Conservation (phyloP, 352 stramenopile genomes). For the Phytophthora boehmeriae region DNA sequence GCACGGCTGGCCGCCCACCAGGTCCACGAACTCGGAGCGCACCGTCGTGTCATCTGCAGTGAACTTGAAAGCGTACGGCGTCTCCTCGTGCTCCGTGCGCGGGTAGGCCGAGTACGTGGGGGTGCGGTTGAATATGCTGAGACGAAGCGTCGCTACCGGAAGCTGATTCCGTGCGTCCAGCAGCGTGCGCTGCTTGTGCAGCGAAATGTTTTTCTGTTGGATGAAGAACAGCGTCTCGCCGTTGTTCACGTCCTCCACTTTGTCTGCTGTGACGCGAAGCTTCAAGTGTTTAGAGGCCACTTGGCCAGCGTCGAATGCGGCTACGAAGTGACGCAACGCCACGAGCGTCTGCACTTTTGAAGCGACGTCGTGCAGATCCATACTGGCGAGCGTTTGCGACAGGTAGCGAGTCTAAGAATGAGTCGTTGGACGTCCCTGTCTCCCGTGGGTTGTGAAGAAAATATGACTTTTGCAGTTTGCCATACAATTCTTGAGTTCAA, state of each 20-base stretch:
- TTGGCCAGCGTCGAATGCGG: constrained; percentile 38
- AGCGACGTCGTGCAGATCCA: constrained; percentile 38
- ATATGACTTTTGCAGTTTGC: no score
- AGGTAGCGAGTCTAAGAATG: neutral
- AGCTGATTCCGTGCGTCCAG: constrained; percentile 39
- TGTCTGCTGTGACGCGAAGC: constrained; percentile 29
- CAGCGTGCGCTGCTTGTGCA: constrained; percentile 44
- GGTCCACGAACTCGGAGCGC: constrained; percentile 42
- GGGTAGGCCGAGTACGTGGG: constrained; percentile 43
- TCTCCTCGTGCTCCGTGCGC: constrained; percentile 45
- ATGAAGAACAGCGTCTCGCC: constrained; percentile 32
- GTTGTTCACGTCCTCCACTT: constrained; percentile 27
- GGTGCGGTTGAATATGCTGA: constrained; percentile 39
- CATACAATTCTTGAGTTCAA: no score
- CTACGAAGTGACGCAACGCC: constrained; percentile 43
- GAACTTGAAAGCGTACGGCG: constrained; percentile 43
- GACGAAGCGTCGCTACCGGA: constrained; percentile 38
- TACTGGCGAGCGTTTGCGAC: neutral
- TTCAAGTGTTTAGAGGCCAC: constrained; percentile 29
- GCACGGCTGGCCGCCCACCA: constrained; percentile 37
- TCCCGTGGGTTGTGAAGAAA: no score
- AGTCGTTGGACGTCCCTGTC: neutral
- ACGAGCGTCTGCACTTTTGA: constrained; percentile 42
- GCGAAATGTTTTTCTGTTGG: constrained; percentile 36
- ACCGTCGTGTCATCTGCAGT: constrained; percentile 29